Evolutionary conservation across 2,329 filamentous ascomycete species (phyloP).

Genomic region (Beauveria sp.): DNA sequence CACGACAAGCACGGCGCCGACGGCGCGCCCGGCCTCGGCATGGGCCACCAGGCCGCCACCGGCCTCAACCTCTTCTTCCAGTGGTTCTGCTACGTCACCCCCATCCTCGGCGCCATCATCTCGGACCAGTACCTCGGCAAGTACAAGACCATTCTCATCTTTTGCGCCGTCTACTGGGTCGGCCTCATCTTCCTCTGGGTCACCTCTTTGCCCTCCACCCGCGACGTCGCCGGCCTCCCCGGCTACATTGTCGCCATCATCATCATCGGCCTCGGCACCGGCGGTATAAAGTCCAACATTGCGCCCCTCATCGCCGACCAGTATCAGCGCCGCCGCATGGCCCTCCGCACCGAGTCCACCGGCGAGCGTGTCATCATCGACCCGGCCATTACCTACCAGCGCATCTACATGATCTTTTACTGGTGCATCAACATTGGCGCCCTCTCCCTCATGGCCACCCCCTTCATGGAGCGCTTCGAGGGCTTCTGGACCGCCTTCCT

Average conservation of each 20-base stretch:
- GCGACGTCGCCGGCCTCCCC: slow-evolving; percentile 35
- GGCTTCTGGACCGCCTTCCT: slow-evolving; percentile 61
- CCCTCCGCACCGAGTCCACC: slow-evolving; percentile 37
- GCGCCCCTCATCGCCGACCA: slow-evolving; percentile 56
- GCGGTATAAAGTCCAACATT: slow-evolving; percentile 62
- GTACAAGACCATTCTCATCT: slow-evolving; percentile 54
- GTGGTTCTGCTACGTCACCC: slow-evolving; percentile 38
- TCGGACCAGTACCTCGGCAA: slow-evolving; percentile 52
- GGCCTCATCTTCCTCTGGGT: slow-evolving; percentile 48
- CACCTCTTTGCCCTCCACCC: slow-evolving; percentile 34
- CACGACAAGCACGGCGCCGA: slow-evolving; percentile 25
- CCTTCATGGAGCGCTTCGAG: slow-evolving; percentile 58
- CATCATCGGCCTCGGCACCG: slow-evolving; percentile 58
- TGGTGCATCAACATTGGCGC: slow-evolving; percentile 68
- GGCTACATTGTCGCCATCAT: slow-evolving; percentile 49
- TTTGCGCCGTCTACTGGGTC: slow-evolving; percentile 49
- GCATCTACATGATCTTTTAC: slow-evolving; percentile 71
- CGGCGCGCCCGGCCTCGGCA: slow-evolving; percentile 43
- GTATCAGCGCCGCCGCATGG: slow-evolving; percentile 47
- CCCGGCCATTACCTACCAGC: slow-evolving; percentile 56
- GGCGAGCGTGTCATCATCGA: slow-evolving; percentile 59
- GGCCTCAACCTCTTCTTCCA: slow-evolving; percentile 49
- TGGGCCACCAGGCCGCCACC: slow-evolving; percentile 48
- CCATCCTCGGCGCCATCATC: slow-evolving; percentile 45
- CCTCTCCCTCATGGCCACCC: slow-evolving; percentile 58